These are phyloP conservation scores for Cercospora canescens DNA, from an alignment of 2,329 filamentous ascomycete genomes.

Conservation along the genomic window DNA sequence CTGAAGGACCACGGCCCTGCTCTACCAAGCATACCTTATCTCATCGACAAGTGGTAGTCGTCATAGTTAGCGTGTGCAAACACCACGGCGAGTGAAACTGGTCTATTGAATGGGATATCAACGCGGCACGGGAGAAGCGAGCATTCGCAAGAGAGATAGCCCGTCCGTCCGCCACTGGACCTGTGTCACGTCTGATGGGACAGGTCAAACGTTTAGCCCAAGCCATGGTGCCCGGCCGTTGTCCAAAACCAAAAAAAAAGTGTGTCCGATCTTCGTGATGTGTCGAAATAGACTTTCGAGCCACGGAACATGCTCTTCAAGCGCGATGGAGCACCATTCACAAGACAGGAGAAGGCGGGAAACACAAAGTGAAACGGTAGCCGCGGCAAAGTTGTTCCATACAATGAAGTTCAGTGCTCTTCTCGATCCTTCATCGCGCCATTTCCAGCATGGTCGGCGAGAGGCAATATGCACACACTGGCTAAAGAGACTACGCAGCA, in stretches of 20 bases:
- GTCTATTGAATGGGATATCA: neutral
- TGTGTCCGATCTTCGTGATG: neutral
- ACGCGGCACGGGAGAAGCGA: neutral
- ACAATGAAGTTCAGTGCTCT: neutral
- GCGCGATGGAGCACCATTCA: neutral
- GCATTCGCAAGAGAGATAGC: no score
- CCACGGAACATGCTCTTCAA: neutral
- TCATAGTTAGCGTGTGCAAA: neutral
- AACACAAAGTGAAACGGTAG: neutral
- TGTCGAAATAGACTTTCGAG: neutral
- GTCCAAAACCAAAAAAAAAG: neutral
- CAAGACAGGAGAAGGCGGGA: neutral
- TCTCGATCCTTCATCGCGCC: constrained; percentile 2
- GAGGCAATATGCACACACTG: constrained; percentile 6
- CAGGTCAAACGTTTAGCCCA: neutral
- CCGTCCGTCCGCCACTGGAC: neutral
- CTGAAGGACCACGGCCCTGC: neutral
- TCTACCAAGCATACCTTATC: neutral
- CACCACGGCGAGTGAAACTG: neutral
- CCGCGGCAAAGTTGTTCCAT: neutral
- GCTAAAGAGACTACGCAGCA: constrained; percentile 5
- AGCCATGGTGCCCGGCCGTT: neutral
- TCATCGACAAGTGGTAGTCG: neutral
- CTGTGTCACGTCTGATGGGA: neutral
- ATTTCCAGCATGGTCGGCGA: constrained; percentile 5